Conservation (phyloP, 2,329 filamentous ascomycete species). For the Fusarium circinatum region DNA sequence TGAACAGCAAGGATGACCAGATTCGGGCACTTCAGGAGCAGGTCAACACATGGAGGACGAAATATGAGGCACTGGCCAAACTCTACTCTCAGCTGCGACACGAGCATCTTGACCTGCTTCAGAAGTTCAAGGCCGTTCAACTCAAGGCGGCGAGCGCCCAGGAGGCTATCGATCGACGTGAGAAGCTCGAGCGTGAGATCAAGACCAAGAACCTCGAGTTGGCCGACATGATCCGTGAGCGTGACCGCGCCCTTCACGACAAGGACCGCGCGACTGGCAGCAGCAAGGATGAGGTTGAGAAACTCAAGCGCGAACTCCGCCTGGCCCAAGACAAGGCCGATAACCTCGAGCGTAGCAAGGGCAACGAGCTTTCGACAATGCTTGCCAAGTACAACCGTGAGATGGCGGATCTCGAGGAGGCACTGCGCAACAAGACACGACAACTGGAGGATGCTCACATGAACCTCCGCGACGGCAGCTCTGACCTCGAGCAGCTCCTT, state of each 20-base stretch:
- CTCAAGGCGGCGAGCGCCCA: conserved; percentile 96
- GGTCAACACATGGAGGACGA: conserved; percentile 96
- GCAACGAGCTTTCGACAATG: conserved; percentile 93
- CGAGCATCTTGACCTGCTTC: conserved; percentile 92
- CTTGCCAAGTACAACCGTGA: conserved; percentile 96
- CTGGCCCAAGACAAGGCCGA: conserved; percentile 92
- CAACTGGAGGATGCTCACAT: conserved; percentile 85
- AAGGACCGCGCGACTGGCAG: conserved; percentile 87
- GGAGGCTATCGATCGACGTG: conserved; percentile 92
- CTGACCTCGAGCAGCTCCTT: conserved; percentile 85
- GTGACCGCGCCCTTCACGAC: conserved; percentile 92
- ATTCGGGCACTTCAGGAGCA: conserved; percentile 93
- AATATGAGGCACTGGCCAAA: conserved; percentile 96
- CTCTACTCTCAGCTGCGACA: conserved; percentile 95
- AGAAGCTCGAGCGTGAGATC: conserved; percentile 96
- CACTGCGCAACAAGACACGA: conserved; percentile 86
- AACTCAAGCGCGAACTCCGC: conserved; percentile 90
- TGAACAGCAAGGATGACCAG: conserved; percentile 91
- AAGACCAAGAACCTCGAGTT: conserved; percentile 99
- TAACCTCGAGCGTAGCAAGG: conserved; percentile 91
- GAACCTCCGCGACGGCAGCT: conserved; percentile 81
- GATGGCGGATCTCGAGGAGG: conserved; percentile 95
- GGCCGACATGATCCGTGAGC: conserved; percentile 97
- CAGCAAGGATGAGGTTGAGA: conserved; percentile 93
- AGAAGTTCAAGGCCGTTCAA: conserved; percentile 96